Conservation (phyloP, 129 eudicot species). For the Flaveria bidentis region DNA sequence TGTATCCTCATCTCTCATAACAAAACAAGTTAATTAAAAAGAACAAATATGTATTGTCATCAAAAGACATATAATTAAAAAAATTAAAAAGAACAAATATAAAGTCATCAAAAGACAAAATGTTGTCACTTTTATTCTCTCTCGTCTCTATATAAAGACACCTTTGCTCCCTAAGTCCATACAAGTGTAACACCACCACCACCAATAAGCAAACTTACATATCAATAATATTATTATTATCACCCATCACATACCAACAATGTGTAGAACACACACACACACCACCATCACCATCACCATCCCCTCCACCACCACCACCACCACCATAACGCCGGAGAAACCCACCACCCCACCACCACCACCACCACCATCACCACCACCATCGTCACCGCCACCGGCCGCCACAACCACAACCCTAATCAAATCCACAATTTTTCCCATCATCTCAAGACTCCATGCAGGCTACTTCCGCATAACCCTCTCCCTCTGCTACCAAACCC, state of each 20-base stretch:
- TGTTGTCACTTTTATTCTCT: too few relatives aligned
- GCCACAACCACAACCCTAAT: slow-evolving; percentile 20
- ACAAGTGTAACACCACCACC: background rate
- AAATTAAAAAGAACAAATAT: too few relatives aligned
- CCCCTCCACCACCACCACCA: background rate
- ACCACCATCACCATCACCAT: slow-evolving; percentile 1
- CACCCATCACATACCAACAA: background rate
- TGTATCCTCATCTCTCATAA: too few relatives aligned
- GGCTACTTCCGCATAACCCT: slow-evolving; percentile 75
- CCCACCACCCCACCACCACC: background rate
- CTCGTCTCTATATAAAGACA: too few relatives aligned
- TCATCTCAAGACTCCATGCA: slow-evolving; percentile 52
- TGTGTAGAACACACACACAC: slow-evolving; percentile 29
- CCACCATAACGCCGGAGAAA: slow-evolving; percentile 14
- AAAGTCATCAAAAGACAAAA: too few relatives aligned
- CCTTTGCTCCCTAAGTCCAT: too few relatives aligned
- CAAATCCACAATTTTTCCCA: slow-evolving; percentile 26
- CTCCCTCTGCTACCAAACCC: slow-evolving; percentile 58
- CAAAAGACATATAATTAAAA: too few relatives aligned
- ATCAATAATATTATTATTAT: too few relatives aligned
- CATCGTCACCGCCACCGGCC: slow-evolving; percentile 24
- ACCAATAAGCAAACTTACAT: background rate
- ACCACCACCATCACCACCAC: background rate
- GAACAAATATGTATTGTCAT: too few relatives aligned
- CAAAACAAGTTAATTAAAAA: too few relatives aligned